A percentile compares a stretch with the other conserved stretches of the same genome.
phyloP scores from a whole-genome alignment of 139 green algal species.

The Mesostigma viride region DNA sequence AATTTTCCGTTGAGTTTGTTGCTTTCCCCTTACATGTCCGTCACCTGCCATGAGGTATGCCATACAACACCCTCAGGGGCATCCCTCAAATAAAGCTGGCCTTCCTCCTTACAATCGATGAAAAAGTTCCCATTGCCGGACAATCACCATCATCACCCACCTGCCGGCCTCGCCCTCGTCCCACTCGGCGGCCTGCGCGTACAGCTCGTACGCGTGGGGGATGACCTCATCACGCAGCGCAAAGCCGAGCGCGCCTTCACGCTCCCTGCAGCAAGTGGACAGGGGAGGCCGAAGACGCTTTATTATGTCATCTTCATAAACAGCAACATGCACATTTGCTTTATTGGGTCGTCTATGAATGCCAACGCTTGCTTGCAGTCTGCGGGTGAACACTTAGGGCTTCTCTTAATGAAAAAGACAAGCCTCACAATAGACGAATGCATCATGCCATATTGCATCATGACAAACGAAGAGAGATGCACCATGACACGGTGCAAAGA shows the following conservation, averaged over 20 bases:
- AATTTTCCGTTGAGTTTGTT: too few species aligned
- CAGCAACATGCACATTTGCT: neutral
- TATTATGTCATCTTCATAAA: neutral
- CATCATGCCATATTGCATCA: neutral
- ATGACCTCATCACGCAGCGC: constrained; percentile 16
- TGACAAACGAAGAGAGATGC: too few species aligned
- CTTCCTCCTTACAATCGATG: too few species aligned
- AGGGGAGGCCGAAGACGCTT: neutral
- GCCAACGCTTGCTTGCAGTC: neutral
- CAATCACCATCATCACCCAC: too few species aligned
- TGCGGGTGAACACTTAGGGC: neutral
- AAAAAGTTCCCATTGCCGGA: too few species aligned
- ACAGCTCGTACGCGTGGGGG: constrained; percentile 13
- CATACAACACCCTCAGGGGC: too few species aligned
- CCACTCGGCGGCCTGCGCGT: constrained; percentile 8
- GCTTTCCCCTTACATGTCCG: too few species aligned
- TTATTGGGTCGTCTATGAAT: neutral
- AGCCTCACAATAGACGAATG: neutral
- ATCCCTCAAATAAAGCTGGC: too few species aligned
- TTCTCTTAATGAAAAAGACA: neutral
- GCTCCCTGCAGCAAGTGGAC: constrained; percentile 7
- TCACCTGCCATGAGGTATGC: too few species aligned
- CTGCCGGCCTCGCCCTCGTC: constrained; percentile 20
- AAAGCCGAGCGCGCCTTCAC: constrained; percentile 3
- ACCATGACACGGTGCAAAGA: too few species aligned